These are phyloP conservation scores for Komagataella kurtzmanii DNA, from an alignment of 805 yeast genomes.

Conservation along the genomic window DNA sequence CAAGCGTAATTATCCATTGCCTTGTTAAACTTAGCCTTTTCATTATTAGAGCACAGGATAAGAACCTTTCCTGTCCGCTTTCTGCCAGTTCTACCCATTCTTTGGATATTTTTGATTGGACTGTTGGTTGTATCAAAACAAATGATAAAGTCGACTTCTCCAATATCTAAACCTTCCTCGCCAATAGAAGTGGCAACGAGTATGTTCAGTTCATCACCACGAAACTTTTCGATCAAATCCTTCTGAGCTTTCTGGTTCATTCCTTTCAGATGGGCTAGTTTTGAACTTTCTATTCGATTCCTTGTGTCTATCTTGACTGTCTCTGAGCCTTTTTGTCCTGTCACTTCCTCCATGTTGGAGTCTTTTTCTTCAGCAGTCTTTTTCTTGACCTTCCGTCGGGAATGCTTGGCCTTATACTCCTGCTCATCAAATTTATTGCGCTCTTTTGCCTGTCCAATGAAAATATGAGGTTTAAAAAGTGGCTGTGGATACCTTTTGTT, in stretches of 20 bases:
- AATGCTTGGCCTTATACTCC: constrained; percentile 26
- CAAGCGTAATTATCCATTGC: constrained; percentile 76
- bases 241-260: constrained; percentile 89
- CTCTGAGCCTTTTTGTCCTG: constrained; percentile 6
- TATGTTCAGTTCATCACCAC: constrained; percentile 58
- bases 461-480: constrained; percentile 57
- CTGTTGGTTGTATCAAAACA: constrained; percentile 90
- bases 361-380: constrained; percentile 10
- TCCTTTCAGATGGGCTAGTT: constrained; percentile 65
- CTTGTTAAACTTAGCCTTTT: constrained; percentile 62
- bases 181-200: constrained; percentile 95
- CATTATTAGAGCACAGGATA: constrained; percentile 63
- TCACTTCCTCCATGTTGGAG: constrained; percentile 14
- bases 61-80: constrained; percentile 79
- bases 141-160: constrained; percentile 89
- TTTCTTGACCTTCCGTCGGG: constrained; percentile 27
- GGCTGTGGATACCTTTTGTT: constrained; percentile 6
- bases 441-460: constrained; percentile 83
- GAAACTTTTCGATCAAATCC: constrained; percentile 61
- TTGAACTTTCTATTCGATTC: constrained; percentile 45
- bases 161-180: constrained; percentile 96
- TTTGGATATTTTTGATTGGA: constrained; percentile 84
- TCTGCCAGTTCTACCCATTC: constrained; percentile 98
- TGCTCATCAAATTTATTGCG: constrained; percentile 56
- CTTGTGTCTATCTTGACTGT: constrained; percentile 17